Percentiles rank a stretch among this genome's conserved stretches.
These are phyloP conservation scores for Triticum timopheevii DNA, from an alignment of 176 grass and related monocot species.

Conservation along the genomic window DNA sequence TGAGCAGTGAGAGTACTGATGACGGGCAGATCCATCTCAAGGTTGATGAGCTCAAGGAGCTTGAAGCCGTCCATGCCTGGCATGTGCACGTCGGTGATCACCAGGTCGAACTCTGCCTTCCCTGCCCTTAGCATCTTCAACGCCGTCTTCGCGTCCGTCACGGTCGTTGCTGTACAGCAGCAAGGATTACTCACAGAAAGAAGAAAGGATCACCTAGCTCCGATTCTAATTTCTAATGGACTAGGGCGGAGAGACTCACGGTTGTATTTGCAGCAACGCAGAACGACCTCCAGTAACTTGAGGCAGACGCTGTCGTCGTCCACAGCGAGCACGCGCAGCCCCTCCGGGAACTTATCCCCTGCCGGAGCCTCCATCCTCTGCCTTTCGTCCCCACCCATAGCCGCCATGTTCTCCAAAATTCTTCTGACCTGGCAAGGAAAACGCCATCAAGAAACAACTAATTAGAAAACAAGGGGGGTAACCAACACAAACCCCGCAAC, in stretches of 20 bases:
- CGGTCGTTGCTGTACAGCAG: constrained; percentile 43
- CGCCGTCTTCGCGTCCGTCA: constrained; percentile 13
- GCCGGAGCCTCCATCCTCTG: neutral
- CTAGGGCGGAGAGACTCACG: neutral
- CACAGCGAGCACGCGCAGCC: constrained; percentile 40
- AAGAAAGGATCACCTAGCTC: neutral
- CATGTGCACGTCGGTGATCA: constrained; percentile 62
- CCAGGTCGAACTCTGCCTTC: constrained; percentile 47
- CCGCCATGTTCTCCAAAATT: neutral
- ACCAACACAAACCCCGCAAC: neutral
- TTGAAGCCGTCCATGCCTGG: constrained; percentile 63
- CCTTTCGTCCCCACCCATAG: neutral
- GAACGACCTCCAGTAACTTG: neutral
- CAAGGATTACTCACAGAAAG: neutral
- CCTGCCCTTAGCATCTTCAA: constrained; percentile 45
- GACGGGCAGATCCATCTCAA: constrained; percentile 66
- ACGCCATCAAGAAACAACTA: neutral
- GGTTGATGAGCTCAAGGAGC: constrained; percentile 51
- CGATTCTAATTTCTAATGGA: neutral
- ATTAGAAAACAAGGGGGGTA: neutral
- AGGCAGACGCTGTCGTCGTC: constrained; percentile 27
- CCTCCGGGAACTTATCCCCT: constrained; percentile 20
- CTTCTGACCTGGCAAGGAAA: neutral
- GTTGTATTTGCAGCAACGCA: constrained; percentile 27
- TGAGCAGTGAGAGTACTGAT: constrained; percentile 38